These are phyloP conservation scores for Botrytis deweyae DNA, from an alignment of 2,329 filamentous ascomycete genomes.

Conservation along the genomic window DNA sequence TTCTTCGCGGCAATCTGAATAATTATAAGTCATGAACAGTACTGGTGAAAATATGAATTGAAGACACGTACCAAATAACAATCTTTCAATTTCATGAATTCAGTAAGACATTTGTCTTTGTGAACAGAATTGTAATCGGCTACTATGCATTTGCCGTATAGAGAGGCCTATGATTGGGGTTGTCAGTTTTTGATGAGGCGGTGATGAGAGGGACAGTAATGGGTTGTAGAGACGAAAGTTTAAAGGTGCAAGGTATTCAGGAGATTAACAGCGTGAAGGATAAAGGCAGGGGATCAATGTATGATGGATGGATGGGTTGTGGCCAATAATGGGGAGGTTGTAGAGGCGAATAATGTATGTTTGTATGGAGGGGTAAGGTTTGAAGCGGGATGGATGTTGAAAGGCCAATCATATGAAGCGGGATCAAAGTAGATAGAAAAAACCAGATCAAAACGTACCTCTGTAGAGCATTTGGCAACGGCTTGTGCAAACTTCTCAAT, in stretches of 20 bases:
- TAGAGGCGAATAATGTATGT: background rate
- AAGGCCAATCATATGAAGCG: background rate
- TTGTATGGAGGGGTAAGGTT: background rate
- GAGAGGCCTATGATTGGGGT: conserved; percentile 60
- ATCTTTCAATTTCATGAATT: conserved; percentile 82
- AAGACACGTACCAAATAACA: conserved; percentile 71
- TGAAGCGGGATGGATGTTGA: background rate
- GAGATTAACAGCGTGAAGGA: conserved; percentile 5
- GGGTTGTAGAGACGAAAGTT: background rate
- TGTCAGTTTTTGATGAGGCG: background rate
- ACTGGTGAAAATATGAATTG: background rate
- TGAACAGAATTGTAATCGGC: conserved; percentile 86
- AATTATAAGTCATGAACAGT: conserved; percentile 24
- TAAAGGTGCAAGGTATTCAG: background rate
- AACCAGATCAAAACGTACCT: conserved; percentile 48
- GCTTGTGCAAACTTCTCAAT: conserved; percentile 69
- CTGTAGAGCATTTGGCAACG: conserved; percentile 62
- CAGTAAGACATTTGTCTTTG: conserved; percentile 84
- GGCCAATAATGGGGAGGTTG: background rate
- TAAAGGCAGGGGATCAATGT: background rate
- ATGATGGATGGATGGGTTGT: background rate
- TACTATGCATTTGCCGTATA: conserved; percentile 89
- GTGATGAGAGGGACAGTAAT: background rate
- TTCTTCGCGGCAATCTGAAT: conserved; percentile 53
- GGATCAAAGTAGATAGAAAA: background rate